phyloP scores from a whole-genome alignment of 805 yeast genomes.

The Candida corydali region DNA sequence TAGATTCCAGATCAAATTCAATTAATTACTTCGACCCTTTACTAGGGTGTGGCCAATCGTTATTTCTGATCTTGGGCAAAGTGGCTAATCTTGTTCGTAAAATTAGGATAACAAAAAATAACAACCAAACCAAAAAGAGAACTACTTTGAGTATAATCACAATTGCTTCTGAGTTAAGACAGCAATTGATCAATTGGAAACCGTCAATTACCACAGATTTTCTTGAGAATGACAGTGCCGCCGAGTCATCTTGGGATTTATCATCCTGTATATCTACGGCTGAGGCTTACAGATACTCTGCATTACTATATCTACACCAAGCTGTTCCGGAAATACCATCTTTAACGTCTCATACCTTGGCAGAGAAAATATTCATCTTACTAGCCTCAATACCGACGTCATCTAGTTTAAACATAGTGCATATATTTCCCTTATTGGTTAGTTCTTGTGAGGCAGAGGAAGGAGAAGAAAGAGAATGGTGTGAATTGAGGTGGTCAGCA shows the following conservation, averaged over 20 bases:
- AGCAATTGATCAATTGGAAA: conserved; percentile 53
- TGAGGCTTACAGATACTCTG: conserved; percentile 61
- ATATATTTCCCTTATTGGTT: conserved; percentile 61
- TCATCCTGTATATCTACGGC: conserved; percentile 65
- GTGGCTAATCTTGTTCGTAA: conserved; percentile 54
- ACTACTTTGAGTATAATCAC: conserved; percentile 48
- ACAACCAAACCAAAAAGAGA: conserved; percentile 13
- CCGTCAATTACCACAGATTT: conserved; percentile 42
- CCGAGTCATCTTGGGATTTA: conserved; percentile 42
- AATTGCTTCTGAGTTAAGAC: conserved; percentile 50
- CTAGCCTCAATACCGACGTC: conserved; percentile 60
- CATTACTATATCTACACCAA: conserved; percentile 59
- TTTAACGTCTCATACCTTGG: conserved; percentile 47
- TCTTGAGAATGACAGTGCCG: conserved; percentile 20
- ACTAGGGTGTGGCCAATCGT: conserved; percentile 61
- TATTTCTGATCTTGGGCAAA: conserved; percentile 61
- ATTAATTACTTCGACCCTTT: conserved; percentile 56
- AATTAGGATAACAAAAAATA: conserved; percentile 36
- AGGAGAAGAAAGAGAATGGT: conserved; percentile 61
- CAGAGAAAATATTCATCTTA: conserved; percentile 56
- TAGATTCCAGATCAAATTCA: conserved; percentile 14
- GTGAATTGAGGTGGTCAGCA: conserved; percentile 52
- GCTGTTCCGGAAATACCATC: conserved; percentile 69
- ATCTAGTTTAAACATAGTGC: conserved; percentile 53
- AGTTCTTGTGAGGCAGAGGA: conserved; percentile 63